A percentile compares a stretch with the other conserved stretches of the same genome.
These are phyloP conservation scores for Chamaecrista fasciculata DNA, from an alignment of 306 rosid species.

Conservation along the genomic window DNA sequence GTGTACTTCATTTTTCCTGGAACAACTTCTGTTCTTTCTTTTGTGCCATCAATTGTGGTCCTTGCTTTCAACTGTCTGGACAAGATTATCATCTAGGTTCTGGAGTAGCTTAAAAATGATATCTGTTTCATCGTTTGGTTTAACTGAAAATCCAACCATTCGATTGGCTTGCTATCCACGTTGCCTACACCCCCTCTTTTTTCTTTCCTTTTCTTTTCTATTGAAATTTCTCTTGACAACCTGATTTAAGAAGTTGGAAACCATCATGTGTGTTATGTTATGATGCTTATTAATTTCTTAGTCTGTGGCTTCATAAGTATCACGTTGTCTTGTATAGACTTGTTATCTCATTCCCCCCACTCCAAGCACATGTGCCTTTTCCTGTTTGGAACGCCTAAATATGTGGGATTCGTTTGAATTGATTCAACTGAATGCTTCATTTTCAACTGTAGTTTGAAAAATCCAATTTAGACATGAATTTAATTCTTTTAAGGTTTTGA, in stretches of 20 bases:
- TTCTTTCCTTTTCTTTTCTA: neutral
- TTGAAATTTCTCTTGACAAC: neutral
- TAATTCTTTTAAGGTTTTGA: too few species aligned
- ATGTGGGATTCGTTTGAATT: neutral
- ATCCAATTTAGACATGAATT: neutral
- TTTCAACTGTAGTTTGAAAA: neutral
- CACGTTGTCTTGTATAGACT: neutral
- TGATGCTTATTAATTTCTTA: neutral
- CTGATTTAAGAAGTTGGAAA: neutral
- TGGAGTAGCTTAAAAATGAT: neutral
- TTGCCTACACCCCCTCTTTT: neutral
- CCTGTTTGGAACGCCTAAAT: neutral
- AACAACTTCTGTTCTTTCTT: slow-evolving; percentile 6
- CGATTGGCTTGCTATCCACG: neutral
- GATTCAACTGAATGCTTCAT: neutral
- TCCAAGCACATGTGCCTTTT: neutral
- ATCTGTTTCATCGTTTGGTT: neutral
- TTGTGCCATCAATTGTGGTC: slow-evolving; percentile 15
- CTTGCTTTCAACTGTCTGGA: slow-evolving; percentile 21
- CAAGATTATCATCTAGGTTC: slow-evolving; percentile 15
- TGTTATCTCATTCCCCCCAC: neutral
- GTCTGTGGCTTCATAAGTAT: neutral
- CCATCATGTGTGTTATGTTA: neutral
- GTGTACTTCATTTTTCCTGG: slow-evolving; percentile 16
- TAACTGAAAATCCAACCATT: neutral